Percentiles rank a stretch among this genome's conserved stretches.
phyloP scores from a whole-genome alignment of 306 rosid species.

The Elaeagnus macrophylla region DNA sequence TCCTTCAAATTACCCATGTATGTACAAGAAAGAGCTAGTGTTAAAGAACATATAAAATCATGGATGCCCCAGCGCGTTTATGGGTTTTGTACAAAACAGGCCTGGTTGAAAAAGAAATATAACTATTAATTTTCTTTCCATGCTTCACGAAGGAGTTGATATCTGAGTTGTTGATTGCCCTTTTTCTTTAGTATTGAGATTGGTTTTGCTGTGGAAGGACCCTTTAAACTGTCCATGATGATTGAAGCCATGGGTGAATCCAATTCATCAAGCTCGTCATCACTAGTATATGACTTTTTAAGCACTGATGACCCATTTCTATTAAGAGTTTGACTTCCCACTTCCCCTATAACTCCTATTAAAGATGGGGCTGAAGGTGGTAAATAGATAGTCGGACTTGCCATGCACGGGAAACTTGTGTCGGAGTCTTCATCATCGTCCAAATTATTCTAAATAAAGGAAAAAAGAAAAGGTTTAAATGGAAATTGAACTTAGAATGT shows the following conservation, averaged over 20 bases:
- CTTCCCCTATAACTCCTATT: conserved; percentile 39
- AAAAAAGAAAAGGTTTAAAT: conserved; percentile 12
- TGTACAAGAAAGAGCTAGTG: conserved; percentile 8
- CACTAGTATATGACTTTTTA: conserved; percentile 60
- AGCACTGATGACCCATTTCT: conserved; percentile 48
- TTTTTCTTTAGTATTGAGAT: conserved; percentile 19
- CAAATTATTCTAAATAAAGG: conserved; percentile 34
- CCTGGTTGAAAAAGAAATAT: not conserved
- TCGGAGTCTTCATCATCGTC: conserved; percentile 38
- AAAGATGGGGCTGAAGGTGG: conserved; percentile 52
- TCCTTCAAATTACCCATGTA: not conserved
- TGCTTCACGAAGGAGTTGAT: conserved; percentile 59
- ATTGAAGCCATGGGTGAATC: conserved; percentile 67
- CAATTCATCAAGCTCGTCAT: conserved; percentile 77
- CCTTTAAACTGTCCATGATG: conserved; percentile 36
- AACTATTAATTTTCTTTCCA: conserved; percentile 50
- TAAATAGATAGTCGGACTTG: conserved; percentile 48
- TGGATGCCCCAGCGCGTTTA: not conserved
- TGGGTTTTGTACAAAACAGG: not conserved
- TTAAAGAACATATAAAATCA: not conserved
- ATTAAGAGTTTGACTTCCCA: conserved; percentile 32
- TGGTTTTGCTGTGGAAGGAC: conserved; percentile 21
- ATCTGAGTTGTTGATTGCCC: conserved; percentile 44
- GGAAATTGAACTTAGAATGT: not conserved
- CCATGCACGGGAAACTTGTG: conserved; percentile 48